Percentiles rank a stretch among this genome's conserved stretches.
Evolutionary conservation across 768 basidiomycete species (phyloP).

Genomic region (Mycena latifolia): DNA sequence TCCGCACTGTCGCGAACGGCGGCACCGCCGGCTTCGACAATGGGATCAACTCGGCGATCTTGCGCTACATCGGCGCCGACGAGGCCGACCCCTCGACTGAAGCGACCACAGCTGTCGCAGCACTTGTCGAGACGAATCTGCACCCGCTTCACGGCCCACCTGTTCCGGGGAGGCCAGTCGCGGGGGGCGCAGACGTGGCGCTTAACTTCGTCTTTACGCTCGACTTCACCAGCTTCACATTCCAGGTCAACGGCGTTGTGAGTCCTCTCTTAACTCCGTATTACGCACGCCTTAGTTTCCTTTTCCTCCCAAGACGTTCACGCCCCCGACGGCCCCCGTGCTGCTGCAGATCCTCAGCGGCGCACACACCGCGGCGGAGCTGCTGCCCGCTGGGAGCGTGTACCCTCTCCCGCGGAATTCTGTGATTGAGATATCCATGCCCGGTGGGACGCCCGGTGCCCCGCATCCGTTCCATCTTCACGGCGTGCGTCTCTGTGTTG

Average conservation of each 20-base stretch:
- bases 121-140: slow-evolving; percentile 46
- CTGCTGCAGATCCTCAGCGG: slow-evolving; percentile 42
- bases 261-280: too few species aligned
- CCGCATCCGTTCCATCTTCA: slow-evolving; percentile 21
- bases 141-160: slow-evolving; percentile 38
- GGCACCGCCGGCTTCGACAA: slow-evolving; percentile 37
- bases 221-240: not conserved
- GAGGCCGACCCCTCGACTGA: slow-evolving; percentile 44
- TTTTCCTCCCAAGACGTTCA: slow-evolving; percentile 1
- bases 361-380: slow-evolving; percentile 38
- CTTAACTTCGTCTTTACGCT: slow-evolving; percentile 41
- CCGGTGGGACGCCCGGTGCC: not conserved
- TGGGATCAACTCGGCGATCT: slow-evolving; percentile 53
- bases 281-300: too few species aligned
- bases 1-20: slow-evolving; percentile 38
- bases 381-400: slow-evolving; percentile 40
- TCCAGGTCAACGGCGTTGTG: slow-evolving; percentile 15
- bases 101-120: slow-evolving; percentile 24
- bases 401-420: slow-evolving; percentile 18
- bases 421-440: slow-evolving; percentile 3
- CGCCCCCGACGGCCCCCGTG: slow-evolving; percentile 11
- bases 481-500: slow-evolving; percentile 15
- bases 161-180: slow-evolving; percentile 47
- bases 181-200: slow-evolving; percentile 53
- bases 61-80: slow-evolving; percentile 53